These are phyloP conservation scores for Termitomyces sp. DNA, from an alignment of 768 basidiomycete species.

Conservation along the genomic window DNA sequence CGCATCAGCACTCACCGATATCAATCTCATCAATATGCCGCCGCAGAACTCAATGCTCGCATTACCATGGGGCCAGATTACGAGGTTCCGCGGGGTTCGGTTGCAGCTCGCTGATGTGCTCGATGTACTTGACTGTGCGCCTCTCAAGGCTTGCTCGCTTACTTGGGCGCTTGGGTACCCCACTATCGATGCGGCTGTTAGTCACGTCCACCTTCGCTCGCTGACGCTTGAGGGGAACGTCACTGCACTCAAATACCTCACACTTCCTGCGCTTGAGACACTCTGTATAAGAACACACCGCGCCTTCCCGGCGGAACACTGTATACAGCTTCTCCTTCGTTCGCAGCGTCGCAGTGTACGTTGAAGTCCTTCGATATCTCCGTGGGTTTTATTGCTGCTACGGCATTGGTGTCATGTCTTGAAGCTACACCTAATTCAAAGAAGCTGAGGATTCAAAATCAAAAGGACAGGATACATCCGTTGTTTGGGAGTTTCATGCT, in stretches of 20 bases:
- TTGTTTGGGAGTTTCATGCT: constrained; percentile 3
- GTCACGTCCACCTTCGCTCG: neutral
- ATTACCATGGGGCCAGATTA: constrained; percentile 9
- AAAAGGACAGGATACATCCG: constrained; percentile 7
- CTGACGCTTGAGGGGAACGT: neutral
- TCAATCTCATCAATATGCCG: constrained; percentile 6
- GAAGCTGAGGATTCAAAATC: constrained; percentile 6
- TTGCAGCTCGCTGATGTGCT: neutral
- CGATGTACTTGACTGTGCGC: neutral
- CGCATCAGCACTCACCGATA: constrained; percentile 1
- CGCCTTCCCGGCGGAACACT: neutral
- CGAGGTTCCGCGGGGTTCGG: neutral
- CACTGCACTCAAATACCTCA: constrained; percentile 1
- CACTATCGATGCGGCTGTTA: neutral
- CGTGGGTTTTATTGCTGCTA: constrained; percentile 3
- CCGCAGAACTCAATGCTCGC: neutral
- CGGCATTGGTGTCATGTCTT: constrained; percentile 4
- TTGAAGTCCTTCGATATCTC: constrained; percentile 3
- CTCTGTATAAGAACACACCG: neutral
- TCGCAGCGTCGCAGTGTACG: constrained; percentile 3
- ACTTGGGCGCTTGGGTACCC: neutral
- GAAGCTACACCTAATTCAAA: constrained; percentile 1
- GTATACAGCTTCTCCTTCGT: constrained; percentile 3
- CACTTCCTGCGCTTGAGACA: constrained; percentile 5
- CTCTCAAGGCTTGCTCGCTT: constrained; percentile 1